These are phyloP conservation scores for Tanozyma kutaoensis DNA, from an alignment of 805 yeast species.

Conservation along the genomic window DNA sequence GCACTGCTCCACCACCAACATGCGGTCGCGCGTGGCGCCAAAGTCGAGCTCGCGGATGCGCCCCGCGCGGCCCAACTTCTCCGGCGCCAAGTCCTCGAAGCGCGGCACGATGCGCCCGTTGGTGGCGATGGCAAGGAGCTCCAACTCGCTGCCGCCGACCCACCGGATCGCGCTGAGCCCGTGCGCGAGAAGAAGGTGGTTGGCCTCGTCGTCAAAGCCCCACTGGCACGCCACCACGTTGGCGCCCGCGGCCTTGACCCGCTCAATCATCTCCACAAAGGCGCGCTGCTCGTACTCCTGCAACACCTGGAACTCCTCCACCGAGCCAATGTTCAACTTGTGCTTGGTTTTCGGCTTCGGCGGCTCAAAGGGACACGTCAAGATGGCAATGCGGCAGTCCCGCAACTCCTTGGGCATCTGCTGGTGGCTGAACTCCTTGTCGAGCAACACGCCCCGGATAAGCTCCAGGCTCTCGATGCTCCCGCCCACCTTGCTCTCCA, in stretches of 20 bases:
- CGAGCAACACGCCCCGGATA: constrained; percentile 85
- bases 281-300: constrained; percentile 89
- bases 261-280: constrained; percentile 79
- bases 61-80: constrained; percentile 84
- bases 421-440: constrained; percentile 95
- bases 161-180: constrained; percentile 93
- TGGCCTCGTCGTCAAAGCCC: constrained; percentile 99
- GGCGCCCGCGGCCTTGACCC: constrained; percentile 84
- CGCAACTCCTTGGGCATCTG: constrained; percentile 82
- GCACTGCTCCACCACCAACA: constrained; percentile 88
- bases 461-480: constrained; percentile 73
- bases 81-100: constrained; percentile 77
- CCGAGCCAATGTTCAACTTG: constrained; percentile 85
- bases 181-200: constrained; percentile 79
- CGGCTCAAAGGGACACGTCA: constrained; percentile 98
- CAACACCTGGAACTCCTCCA: constrained; percentile 82
- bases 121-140: constrained; percentile 93
- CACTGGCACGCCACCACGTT: constrained; percentile 96
- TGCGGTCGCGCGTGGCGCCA: constrained; percentile 93
- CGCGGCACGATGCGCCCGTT: constrained; percentile 95
- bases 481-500: constrained; percentile 95
- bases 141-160: constrained; percentile 98
- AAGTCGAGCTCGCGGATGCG: constrained; percentile 76
- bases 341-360: constrained; percentile 99
- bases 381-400: constrained; percentile 82